These are phyloP conservation scores for Sphagnum tenellum DNA, from an alignment of 225 moss, liverwort and hornwort genomes.

Conservation along the genomic window DNA sequence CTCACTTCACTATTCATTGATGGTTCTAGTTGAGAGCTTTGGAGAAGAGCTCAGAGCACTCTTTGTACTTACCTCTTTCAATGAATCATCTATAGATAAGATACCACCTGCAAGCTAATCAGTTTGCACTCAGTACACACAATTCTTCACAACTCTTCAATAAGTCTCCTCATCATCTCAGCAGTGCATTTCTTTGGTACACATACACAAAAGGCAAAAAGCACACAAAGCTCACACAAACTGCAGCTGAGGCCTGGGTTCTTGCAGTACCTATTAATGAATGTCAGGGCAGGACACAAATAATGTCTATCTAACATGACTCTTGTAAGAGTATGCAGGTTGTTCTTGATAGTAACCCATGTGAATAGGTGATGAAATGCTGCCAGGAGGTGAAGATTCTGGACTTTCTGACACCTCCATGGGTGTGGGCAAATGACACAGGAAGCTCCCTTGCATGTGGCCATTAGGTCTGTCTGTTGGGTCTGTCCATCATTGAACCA, in stretches of 20 bases:
- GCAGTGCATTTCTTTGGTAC: constrained; percentile 45
- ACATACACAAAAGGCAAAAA: constrained; percentile 26
- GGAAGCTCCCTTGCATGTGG: constrained; percentile 54
- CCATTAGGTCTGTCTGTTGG: constrained; percentile 50
- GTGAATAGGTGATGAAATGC: constrained; percentile 82
- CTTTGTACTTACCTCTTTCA: not conserved
- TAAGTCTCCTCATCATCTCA: constrained; percentile 39
- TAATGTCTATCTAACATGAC: constrained; percentile 46
- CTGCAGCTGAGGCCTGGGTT: constrained; percentile 6
- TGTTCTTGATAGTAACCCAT: constrained; percentile 84
- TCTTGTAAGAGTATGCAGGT: constrained; percentile 91
- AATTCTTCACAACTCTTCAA: constrained; percentile 25
- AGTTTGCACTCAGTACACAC: constrained; percentile 34
- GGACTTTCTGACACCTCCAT: constrained; percentile 82
- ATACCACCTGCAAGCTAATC: constrained; percentile 34
- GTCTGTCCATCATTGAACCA: constrained; percentile 19
- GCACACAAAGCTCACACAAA: constrained; percentile 5
- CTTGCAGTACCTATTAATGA: no score
- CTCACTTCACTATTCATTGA: no score
- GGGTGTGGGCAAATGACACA: constrained; percentile 41
- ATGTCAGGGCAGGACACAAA: no score
- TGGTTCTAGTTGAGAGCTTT: no score
- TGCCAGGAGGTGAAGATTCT: constrained; percentile 89
- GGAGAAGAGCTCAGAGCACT: no score
- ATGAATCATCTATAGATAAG: constrained; percentile 20